Evolutionary conservation across 2,329 filamentous ascomycete species (phyloP).

Genomic region (Fusarium illudens): DNA sequence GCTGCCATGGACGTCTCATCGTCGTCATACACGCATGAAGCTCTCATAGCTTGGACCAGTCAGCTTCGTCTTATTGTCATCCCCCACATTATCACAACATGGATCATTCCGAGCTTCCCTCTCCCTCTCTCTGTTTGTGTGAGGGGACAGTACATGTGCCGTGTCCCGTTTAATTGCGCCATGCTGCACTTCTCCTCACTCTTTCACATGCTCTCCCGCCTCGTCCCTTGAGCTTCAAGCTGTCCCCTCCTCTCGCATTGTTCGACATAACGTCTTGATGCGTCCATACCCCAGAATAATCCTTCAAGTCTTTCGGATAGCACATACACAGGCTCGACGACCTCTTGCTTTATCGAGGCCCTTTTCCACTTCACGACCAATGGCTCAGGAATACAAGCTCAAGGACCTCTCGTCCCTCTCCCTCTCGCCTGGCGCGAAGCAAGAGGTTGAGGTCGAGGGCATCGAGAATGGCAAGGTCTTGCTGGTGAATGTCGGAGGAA

Average conservation of each 20-base stretch:
- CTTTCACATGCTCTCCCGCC: not conserved
- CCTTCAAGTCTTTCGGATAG: constrained; percentile 23
- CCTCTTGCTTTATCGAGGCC: constrained; percentile 8
- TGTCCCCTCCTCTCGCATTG: not conserved
- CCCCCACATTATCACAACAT: constrained; percentile 38
- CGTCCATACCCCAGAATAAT: constrained; percentile 21
- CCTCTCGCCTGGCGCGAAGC: constrained; percentile 82
- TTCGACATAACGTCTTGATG: constrained; percentile 30
- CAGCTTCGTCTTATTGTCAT: constrained; percentile 36
- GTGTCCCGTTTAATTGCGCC: constrained; percentile 16
- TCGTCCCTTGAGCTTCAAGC: constrained; percentile 6
- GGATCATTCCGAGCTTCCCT: constrained; percentile 26
- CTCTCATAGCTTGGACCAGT: constrained; percentile 30
- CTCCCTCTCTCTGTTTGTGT: constrained; percentile 20
- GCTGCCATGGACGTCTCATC: not conserved
- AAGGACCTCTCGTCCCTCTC: constrained; percentile 79
- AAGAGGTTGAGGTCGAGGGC: constrained; percentile 90
- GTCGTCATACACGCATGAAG: constrained; percentile 32
- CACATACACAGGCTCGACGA: constrained; percentile 18
- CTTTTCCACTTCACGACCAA: constrained; percentile 48
- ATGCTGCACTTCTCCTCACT: constrained; percentile 22
- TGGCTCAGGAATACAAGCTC: constrained; percentile 71
- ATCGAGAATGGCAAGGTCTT: constrained; percentile 87
- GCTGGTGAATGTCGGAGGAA: constrained; percentile 79
- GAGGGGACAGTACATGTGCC: constrained; percentile 2